phyloP scores from a whole-genome alignment of 306 rosid species.

The Trifolium dubium region DNA sequence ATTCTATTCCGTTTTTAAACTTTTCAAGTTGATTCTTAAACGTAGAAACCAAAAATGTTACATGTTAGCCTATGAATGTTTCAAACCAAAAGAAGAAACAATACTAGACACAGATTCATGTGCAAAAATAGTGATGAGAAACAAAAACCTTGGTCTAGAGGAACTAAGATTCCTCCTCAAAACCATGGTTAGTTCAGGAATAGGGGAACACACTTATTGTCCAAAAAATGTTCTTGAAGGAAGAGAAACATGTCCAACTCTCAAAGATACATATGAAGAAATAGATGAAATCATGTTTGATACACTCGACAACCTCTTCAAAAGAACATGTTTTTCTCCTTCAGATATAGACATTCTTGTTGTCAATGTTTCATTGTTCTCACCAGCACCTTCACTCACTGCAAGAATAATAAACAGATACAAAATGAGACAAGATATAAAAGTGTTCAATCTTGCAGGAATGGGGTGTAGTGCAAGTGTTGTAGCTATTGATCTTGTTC shows the following conservation, averaged over 20 bases:
- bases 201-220: conserved; percentile 78
- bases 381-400: conserved; percentile 74
- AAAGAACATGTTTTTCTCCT: conserved; percentile 55
- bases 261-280: conserved; percentile 55
- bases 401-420: conserved; percentile 72
- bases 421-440: conserved; percentile 76
- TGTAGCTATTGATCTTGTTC: conserved; percentile 73
- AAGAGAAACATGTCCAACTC: conserved; percentile 49
- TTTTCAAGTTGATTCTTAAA: conserved; percentile 48
- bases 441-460: conserved; percentile 74
- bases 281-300: conserved; percentile 72
- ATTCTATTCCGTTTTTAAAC: conserved; percentile 38
- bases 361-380: conserved; percentile 82
- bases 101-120: conserved; percentile 53
- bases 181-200: conserved; percentile 73
- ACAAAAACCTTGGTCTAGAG: conserved; percentile 69
- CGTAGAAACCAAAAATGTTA: conserved; percentile 63
- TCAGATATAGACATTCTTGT: conserved; percentile 68
- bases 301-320: conserved; percentile 72
- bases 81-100: conserved; percentile 60
- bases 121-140: conserved; percentile 54
- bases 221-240: conserved; percentile 68
- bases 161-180: conserved; percentile 65
- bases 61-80: conserved; percentile 81
- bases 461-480: conserved; percentile 94